Percentiles rank a stretch among this genome's conserved stretches.
Evolutionary conservation across 768 basidiomycete genomes (phyloP).

Genomic region (Termitomyces sp.): DNA sequence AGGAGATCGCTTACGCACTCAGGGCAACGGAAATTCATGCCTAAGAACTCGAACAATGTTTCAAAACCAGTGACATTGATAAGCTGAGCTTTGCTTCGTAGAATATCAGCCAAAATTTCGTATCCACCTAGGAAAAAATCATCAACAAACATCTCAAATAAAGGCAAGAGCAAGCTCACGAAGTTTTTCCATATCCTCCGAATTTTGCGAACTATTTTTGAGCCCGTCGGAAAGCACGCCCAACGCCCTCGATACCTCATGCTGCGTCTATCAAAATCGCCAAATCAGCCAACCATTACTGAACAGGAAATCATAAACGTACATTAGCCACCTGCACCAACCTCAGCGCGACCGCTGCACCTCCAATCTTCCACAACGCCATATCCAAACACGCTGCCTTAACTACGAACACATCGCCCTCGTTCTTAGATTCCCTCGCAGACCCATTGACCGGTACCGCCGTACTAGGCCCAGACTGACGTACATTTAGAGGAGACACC

Average conservation of each 20-base stretch:
- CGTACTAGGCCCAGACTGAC: conserved; percentile 14
- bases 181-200: conserved; percentile 89
- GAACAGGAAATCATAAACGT: conserved; percentile 16
- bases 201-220: conserved; percentile 87
- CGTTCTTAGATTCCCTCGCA: conserved; percentile 20
- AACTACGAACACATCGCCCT: conserved; percentile 60
- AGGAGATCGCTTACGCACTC: conserved; percentile 49
- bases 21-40: conserved; percentile 76
- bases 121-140: conserved; percentile 62
- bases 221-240: conserved; percentile 74
- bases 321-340: conserved; percentile 78
- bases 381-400: conserved; percentile 65
- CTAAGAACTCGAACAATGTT: conserved; percentile 81
- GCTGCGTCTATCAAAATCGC: conserved; percentile 48
- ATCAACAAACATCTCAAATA: neutral
- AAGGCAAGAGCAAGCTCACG: conserved; percentile 43
- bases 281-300: neutral
- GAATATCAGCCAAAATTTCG: conserved; percentile 74
- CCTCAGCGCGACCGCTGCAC: conserved; percentile 67
- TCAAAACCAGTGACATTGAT: conserved; percentile 83
- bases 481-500: conserved; percentile 32
- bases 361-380: conserved; percentile 80
- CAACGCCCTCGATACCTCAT: conserved; percentile 73
- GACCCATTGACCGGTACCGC: conserved; percentile 17
- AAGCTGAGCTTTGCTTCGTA: conserved; percentile 66